Base-by-base conservation (phyloP, 805 yeast genomes). In the Myxozyma mucilagina region DNA sequence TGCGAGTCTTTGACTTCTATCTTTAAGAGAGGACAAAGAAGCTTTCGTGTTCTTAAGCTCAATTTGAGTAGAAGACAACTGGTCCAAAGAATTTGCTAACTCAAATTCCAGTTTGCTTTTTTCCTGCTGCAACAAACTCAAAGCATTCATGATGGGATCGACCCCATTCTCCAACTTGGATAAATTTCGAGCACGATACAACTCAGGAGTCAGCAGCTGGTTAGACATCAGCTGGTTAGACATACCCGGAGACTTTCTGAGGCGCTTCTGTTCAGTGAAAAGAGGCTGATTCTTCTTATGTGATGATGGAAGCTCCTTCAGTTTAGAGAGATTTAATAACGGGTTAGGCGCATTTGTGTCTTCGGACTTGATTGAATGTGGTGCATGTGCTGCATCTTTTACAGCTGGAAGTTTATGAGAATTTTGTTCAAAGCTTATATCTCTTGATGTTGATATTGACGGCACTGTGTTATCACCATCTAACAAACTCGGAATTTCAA, bases 101-200 rank as follows among this genome's bases (percentile, higher is more conserved):
- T 59, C 60, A 9, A 39, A 47, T 32, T 62, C 63, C 5, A 59
- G 44, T 32, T 47, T 59, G 4, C 18, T 7, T 35, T 59, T 58
- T n/a, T 62, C 63, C 7, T 29, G 53, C 49, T 56, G 65, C n/a
- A 62, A 16, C 2, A 57, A 45, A 42, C 47, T 57, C 14, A 62
- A 41, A 9, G 60, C 63, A 29, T 16, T 35, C 20, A 62, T 18
- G 10, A 62, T 42, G 4, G 63, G 65, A 42, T 62, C 65, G 14
- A 34, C 18, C 18, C 45, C 45, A 10, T 49, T n/a, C 13, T 52
- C 60, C 8, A 51, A 43, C 35, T 39, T 38, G 10, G 54, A 39
- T 13, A 14, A 13, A 29, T 36, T 50, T 24, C 45, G 36, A 10
- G 45, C 20, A 5, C 45, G 54, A 7, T 44, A 41, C 10, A 20